Conservation (phyloP, 2,329 filamentous ascomycete genomes). For the Lecanicillium sp. region DNA sequence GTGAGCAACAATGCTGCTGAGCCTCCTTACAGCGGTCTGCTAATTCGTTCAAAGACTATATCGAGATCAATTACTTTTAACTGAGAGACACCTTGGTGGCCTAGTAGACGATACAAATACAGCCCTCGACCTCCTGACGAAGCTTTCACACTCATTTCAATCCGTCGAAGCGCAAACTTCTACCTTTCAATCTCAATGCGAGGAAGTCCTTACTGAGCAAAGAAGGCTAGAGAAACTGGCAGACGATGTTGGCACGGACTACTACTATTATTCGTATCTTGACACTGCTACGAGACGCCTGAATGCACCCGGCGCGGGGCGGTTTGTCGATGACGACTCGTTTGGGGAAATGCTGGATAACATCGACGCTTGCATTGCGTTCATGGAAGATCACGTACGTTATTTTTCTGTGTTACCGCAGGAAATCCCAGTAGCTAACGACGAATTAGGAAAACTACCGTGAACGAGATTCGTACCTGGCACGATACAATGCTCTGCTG, state of each 20-base stretch:
- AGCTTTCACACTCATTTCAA: constrained; percentile 77
- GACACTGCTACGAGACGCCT: constrained; percentile 83
- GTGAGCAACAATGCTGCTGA: constrained; percentile 37
- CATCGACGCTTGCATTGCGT: constrained; percentile 82
- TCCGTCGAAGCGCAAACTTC: constrained; percentile 83
- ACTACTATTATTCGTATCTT: constrained; percentile 92
- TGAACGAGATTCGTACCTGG: constrained; percentile 79
- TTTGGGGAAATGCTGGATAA: constrained; percentile 85
- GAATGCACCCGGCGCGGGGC: constrained; percentile 84
- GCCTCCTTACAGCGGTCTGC: constrained; percentile 10
- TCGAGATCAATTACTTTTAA: constrained; percentile 70
- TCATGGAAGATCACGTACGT: constrained; percentile 79
- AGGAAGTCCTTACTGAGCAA: constrained; percentile 77
- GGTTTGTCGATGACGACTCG: constrained; percentile 72
- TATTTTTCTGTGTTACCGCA: neutral
- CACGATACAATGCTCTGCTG: constrained; percentile 76
- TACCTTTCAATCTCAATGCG: constrained; percentile 88
- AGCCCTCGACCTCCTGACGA: constrained; percentile 67
- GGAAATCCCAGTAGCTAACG: constrained; percentile 9
- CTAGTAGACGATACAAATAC: constrained; percentile 70
- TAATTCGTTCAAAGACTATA: constrained; percentile 52
- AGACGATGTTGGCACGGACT: constrained; percentile 75
- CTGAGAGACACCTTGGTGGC: constrained; percentile 72
- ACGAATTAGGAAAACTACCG: constrained; percentile 63
- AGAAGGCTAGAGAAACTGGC: constrained; percentile 69